Percentiles rank a stretch among this genome's conserved stretches.
Conservation (phyloP, 2,329 filamentous ascomycete species). For the Gliomastix tumulicola region DNA sequence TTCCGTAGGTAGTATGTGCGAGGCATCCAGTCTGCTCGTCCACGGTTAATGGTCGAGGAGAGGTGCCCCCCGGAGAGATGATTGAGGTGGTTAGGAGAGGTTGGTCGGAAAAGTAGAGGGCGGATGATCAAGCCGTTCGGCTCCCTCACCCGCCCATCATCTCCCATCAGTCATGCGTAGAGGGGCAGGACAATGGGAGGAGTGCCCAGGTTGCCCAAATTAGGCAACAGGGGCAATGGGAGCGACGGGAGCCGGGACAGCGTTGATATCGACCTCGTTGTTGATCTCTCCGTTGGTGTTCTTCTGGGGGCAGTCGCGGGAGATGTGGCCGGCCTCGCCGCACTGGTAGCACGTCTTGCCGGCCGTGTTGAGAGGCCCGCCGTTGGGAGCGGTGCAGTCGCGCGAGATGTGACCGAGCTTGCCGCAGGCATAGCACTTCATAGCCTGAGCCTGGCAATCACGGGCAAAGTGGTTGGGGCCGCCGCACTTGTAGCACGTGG, state of each 20-base stretch:
- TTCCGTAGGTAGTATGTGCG: no score
- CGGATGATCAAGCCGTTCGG: no score
- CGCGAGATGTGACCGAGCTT: conserved; percentile 89
- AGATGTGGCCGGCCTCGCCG: conserved; percentile 92
- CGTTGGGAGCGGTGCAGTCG: conserved; percentile 95
- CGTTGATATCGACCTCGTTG: conserved; percentile 34
- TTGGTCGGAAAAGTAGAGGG: no score
- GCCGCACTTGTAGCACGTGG: conserved; percentile 69
- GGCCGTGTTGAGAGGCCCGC: conserved; percentile 87
- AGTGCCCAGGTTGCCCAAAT: conserved; percentile 9
- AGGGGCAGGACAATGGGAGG: conserved; percentile 1
- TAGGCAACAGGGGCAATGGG: conserved; percentile 33
- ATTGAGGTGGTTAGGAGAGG: no score
- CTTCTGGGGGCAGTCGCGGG: conserved; percentile 85
- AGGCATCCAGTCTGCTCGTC: no score
- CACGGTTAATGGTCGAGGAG: no score
- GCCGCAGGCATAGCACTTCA: conserved; percentile 98
- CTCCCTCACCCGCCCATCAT: no score
- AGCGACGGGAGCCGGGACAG: conserved; percentile 34
- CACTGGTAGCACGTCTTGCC: conserved; percentile 99
- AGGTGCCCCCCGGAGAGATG: no score
- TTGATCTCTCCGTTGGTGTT: conserved; percentile 41
- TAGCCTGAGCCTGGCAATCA: conserved; percentile 95
- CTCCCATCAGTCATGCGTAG: no score
- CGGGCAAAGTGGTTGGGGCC: conserved; percentile 97